phyloP scores from a whole-genome alignment of 805 yeast genomes.

The Candida fluviatilis region DNA sequence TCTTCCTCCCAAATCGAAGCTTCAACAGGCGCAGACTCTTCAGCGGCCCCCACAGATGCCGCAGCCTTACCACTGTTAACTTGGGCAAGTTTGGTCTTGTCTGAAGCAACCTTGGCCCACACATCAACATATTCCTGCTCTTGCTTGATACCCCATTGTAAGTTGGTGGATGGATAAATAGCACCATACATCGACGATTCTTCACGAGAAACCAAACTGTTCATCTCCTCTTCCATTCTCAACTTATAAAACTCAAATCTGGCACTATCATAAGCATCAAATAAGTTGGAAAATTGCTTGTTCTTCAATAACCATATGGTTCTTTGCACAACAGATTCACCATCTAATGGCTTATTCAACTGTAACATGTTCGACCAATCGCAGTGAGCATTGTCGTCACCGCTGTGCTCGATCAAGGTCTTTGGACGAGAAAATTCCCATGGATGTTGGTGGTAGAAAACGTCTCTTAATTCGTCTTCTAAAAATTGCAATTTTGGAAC shows the following conservation, averaged over 20 bases:
- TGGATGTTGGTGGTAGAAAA: conserved; percentile 91
- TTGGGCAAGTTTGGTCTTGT: conserved; percentile 52
- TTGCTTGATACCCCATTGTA: conserved; percentile 63
- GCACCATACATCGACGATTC: conserved; percentile 87
- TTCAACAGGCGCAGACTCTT: conserved; percentile 9
- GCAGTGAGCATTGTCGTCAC: conserved; percentile 47
- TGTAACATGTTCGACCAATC: conserved; percentile 85
- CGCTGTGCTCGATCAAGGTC: conserved; percentile 70
- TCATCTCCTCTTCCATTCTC: conserved; percentile 83
- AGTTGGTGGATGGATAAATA: conserved; percentile 53
- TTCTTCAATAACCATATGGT: conserved; percentile 34
- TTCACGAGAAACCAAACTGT: conserved; percentile 65
- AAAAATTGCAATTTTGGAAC: conserved; percentile 53
- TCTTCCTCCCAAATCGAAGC: conserved; percentile 15
- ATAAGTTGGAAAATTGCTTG: conserved; percentile 29
- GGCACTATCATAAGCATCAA: conserved; percentile 79
- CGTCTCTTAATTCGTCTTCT: conserved; percentile 78
- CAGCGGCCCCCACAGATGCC: conserved; percentile 19
- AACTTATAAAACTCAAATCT: conserved; percentile 83
- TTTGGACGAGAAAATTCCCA: conserved; percentile 97
- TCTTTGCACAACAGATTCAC: conserved; percentile 59
- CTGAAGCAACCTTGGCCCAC: conserved; percentile 71
- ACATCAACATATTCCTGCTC: conserved; percentile 69
- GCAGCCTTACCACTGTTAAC: conserved; percentile 37
- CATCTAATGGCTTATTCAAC: conserved; percentile 70